Percentiles rank a stretch among this genome's conserved stretches.
Evolutionary conservation across 805 yeast genomes (phyloP).

Genomic region (Candida boleticola): DNA sequence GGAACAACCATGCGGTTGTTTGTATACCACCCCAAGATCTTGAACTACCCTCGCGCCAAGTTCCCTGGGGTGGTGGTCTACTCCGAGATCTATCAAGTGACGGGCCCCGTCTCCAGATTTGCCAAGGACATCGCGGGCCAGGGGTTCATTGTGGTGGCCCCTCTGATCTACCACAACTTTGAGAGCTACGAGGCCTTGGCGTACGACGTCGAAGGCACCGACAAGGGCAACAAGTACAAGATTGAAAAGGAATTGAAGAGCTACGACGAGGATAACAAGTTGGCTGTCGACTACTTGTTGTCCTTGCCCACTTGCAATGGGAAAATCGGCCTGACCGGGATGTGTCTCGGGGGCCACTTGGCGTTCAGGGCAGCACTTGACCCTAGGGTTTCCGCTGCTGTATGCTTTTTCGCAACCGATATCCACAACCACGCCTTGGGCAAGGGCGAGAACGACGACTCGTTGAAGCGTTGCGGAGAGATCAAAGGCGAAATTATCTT

Average conservation of each 20-base stretch:
- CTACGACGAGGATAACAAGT: slow-evolving; percentile 70
- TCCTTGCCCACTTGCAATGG: slow-evolving; percentile 65
- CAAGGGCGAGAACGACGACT: slow-evolving; percentile 61
- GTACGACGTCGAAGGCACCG: slow-evolving; percentile 74
- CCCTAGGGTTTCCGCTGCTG: slow-evolving; percentile 60
- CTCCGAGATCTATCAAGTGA: slow-evolving; percentile 78
- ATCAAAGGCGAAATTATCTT: slow-evolving; percentile 59
- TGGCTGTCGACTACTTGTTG: slow-evolving; percentile 61
- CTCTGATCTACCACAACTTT: slow-evolving; percentile 77
- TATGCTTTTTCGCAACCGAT: slow-evolving; percentile 79
- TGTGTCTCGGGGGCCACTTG: slow-evolving; percentile 84
- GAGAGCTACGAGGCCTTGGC: slow-evolving; percentile 60
- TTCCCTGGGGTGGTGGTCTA: slow-evolving; percentile 80
- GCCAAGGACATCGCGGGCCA: slow-evolving; percentile 77
- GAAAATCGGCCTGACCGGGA: slow-evolving; percentile 76
- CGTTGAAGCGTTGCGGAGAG: slow-evolving; percentile 55
- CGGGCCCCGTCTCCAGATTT: slow-evolving; percentile 78
- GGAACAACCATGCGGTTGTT: slow-evolving; percentile 67
- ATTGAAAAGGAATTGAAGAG: slow-evolving; percentile 63
- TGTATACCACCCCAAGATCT: slow-evolving; percentile 64
- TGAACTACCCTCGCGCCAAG: slow-evolving; percentile 72
- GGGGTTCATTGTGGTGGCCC: slow-evolving; percentile 78
- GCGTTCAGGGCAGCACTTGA: slow-evolving; percentile 72
- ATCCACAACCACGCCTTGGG: slow-evolving; percentile 70
- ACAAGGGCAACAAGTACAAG: slow-evolving; percentile 67